Conservation (phyloP, 108 stramenopile genomes). For the Skeletonema costatum region DNA sequence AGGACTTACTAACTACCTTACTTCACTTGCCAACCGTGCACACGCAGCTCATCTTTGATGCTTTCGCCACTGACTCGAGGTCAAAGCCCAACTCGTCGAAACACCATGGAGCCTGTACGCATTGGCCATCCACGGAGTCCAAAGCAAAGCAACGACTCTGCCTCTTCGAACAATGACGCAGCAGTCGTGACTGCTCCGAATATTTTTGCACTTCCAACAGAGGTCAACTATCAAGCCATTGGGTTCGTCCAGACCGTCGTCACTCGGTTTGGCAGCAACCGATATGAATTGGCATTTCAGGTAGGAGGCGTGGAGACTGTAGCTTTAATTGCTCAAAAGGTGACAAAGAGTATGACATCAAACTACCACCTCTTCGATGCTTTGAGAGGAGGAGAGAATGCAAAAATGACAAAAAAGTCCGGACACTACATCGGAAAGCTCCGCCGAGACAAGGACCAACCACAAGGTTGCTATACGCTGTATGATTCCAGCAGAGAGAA, state of each 20-base stretch:
- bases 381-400: conserved; percentile 46
- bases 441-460: conserved; percentile 44
- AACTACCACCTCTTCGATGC: conserved; percentile 81
- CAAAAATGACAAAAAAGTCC: conserved; percentile 64
- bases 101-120: background rate
- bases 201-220: background rate
- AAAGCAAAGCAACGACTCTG: background rate
- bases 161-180: background rate
- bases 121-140: background rate
- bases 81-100: background rate
- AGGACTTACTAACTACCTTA: no score
- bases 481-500: conserved; percentile 43
- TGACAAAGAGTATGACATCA: conserved; percentile 23
- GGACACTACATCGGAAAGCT: conserved; percentile 80
- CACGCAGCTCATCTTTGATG: background rate
- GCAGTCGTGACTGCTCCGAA: background rate
- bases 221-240: background rate
- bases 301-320: conserved; percentile 13
- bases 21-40: no score
- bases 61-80: background rate
- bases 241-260: conserved; percentile 23
- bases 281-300: conserved; percentile 27
- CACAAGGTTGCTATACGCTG: conserved; percentile 43
- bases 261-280: conserved; percentile 20
- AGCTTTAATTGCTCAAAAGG: conserved; percentile 24